phyloP scores from a whole-genome alignment of 2,329 filamentous ascomycete species.

The Nemania diffusa region DNA sequence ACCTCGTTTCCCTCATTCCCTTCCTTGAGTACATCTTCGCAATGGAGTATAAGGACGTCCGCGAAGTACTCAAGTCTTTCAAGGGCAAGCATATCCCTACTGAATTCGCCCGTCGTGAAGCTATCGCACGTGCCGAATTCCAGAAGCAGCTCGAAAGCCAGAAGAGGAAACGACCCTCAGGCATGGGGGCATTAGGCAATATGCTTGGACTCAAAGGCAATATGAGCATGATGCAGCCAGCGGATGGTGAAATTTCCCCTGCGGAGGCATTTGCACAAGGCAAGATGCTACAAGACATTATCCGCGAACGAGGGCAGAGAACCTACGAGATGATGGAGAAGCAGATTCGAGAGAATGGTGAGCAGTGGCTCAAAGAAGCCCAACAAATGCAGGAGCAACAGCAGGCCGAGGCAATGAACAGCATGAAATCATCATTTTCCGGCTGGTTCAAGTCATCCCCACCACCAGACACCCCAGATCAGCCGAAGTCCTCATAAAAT shows the following conservation, averaged over 20 bases:
- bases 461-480: constrained; percentile 28
- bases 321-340: constrained; percentile 90
- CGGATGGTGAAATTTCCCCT: constrained; percentile 75
- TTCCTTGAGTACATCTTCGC: constrained; percentile 98
- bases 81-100: constrained; percentile 88
- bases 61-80: constrained; percentile 86
- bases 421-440: constrained; percentile 83
- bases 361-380: constrained; percentile 96
- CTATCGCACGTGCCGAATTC: constrained; percentile 85
- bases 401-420: constrained; percentile 90
- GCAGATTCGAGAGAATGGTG: constrained; percentile 91
- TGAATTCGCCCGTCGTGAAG: constrained; percentile 90
- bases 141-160: constrained; percentile 79
- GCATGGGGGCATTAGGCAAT: constrained; percentile 74
- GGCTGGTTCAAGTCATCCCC: constrained; percentile 59
- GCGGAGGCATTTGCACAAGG: constrained; percentile 85
- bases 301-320: constrained; percentile 88
- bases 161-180: constrained; percentile 67
- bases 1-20: constrained; percentile 88
- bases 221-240: constrained; percentile 68
- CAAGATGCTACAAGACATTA: constrained; percentile 97
- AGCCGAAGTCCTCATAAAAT: constrained; percentile 37
- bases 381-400: constrained; percentile 86
- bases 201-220: constrained; percentile 81
- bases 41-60: constrained; percentile 89